These are phyloP conservation scores for Begonia peltatifolia DNA, from an alignment of 306 rosid genomes.

Conservation along the genomic window DNA sequence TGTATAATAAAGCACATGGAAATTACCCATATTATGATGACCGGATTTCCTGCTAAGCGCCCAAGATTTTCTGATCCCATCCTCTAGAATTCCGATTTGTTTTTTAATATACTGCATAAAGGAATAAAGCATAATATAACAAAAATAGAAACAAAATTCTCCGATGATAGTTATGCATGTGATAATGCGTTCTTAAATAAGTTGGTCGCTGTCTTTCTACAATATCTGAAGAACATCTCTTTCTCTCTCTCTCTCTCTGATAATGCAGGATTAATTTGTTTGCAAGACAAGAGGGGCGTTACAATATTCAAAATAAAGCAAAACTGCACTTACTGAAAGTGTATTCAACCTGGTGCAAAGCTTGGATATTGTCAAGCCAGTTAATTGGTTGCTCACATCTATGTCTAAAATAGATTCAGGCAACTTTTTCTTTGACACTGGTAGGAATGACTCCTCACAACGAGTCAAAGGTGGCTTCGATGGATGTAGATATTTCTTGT, in stretches of 20 bases:
- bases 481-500: conserved; percentile 36
- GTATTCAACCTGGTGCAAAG: conserved; percentile 40
- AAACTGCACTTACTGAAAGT: conserved; percentile 29
- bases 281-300: background rate
- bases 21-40: conserved; percentile 18
- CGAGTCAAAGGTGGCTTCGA: conserved; percentile 41
- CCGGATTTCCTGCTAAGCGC: conserved; percentile 13
- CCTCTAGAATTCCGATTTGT: conserved; percentile 31
- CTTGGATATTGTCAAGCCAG: conserved; percentile 28
- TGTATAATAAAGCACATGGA: background rate
- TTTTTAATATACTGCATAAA: conserved; percentile 36
- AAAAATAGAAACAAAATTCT: background rate
- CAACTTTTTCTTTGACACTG: conserved; percentile 26
- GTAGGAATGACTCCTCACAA: conserved; percentile 23
- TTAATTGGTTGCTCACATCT: conserved; percentile 24
- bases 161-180: background rate
- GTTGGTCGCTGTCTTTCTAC: background rate
- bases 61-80: conserved; percentile 37
- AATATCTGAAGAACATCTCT: background rate
- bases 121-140: conserved; percentile 3
- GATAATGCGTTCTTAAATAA: background rate
- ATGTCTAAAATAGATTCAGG: conserved; percentile 28
- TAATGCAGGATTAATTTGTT: background rate
- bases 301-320: background rate
- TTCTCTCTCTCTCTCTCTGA: background rate